Percentiles rank a stretch among this genome's conserved stretches.
phyloP scores from a whole-genome alignment of 352 stramenopile genomes.

The Globisporangium mamillatum region DNA sequence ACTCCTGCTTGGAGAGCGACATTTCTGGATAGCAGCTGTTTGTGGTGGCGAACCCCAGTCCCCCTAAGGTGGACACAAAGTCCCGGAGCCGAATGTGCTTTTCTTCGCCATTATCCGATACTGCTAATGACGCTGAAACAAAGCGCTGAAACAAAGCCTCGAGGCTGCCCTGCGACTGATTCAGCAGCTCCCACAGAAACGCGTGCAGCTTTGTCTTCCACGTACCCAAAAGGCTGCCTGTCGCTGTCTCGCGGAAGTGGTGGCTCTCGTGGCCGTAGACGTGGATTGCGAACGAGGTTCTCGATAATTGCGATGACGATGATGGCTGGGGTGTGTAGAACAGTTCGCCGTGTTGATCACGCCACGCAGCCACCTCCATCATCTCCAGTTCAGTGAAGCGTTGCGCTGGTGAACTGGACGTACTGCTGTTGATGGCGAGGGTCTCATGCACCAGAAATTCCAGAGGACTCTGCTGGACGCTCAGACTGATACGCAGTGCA shows the following conservation, averaged over 20 bases:
- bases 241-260: slow-evolving; percentile 27
- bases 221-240: slow-evolving; percentile 21
- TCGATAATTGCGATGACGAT: slow-evolving; percentile 6
- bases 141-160: slow-evolving; percentile 26
- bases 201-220: slow-evolving; percentile 24
- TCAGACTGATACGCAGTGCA: not conserved
- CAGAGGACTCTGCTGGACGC: not conserved
- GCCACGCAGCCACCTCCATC: slow-evolving; percentile 23
- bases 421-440: not conserved
- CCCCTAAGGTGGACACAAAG: slow-evolving; percentile 19
- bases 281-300: not conserved
- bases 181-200: slow-evolving; percentile 26
- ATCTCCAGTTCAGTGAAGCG: not conserved
- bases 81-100: slow-evolving; percentile 6
- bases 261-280: slow-evolving; percentile 34
- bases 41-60: slow-evolving; percentile 19
- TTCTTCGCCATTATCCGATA: not conserved
- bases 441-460: slow-evolving; percentile 4
- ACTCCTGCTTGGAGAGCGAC: slow-evolving; percentile 33
- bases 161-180: slow-evolving; percentile 15
- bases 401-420: not conserved
- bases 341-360: slow-evolving; percentile 28
- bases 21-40: not conserved
- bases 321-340: slow-evolving; percentile 25
- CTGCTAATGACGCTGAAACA: not conserved